Base-by-base conservation (phyloP, 2,329 filamentous ascomycete genomes). In the Myrmaecium sp. region DNA sequence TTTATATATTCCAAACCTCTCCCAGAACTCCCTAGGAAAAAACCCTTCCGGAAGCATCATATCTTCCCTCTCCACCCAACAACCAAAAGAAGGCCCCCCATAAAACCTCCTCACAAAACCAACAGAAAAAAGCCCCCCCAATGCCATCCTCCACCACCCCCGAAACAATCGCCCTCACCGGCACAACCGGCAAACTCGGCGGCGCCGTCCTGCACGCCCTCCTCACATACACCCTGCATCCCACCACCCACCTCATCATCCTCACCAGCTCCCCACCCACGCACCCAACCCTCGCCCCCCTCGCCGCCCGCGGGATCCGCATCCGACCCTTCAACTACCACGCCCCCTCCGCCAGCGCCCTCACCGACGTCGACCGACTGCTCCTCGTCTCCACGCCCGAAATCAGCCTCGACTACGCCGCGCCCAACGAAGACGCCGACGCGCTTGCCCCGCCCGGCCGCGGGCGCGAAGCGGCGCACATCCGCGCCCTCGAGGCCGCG, bases 111-210 rank as follows among this genome's bases (percentile, higher is more conserved):
- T n/a, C n/a, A n/a, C n/a, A n/a, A n/a, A n/a, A n/a, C n/a, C n/a
- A n/a, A n/a, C n/a, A n/a, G n/a, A n/a, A n/a, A n/a, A n/a, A n/a
- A n/a, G n/a, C n/a, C n/a, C n/a, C n/a, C n/a, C n/a, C n/a, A n/a
- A n/a, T n/a, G n/a, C n/a, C n/a, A n/a, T n/a, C n/a, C n/a, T n/a
- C n/a, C n/a, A n/a, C n/a, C n/a, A n/a, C n/a, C n/a, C n/a, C n/a
- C n/a, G n/a, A n/a, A n/a, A n/a, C n/a, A n/a, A n/a, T 58, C 25
- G 52, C 50, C 13, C 51, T 61, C 27, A 53, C 53, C 24, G 54
- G 54, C 26, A 52, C 56, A 26, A 56, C 54, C 10, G 57, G 57
- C 26, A 60, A 59, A 32, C 46, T 61, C 6, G 57, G 57, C 30
- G 47, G 46, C 22, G 55, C 55, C 7, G 56, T 57, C 11, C 43